Percentiles rank a stretch among this genome's conserved stretches.
Evolutionary conservation across 805 yeast species (phyloP).

Genomic region (Candida hungchunana): DNA sequence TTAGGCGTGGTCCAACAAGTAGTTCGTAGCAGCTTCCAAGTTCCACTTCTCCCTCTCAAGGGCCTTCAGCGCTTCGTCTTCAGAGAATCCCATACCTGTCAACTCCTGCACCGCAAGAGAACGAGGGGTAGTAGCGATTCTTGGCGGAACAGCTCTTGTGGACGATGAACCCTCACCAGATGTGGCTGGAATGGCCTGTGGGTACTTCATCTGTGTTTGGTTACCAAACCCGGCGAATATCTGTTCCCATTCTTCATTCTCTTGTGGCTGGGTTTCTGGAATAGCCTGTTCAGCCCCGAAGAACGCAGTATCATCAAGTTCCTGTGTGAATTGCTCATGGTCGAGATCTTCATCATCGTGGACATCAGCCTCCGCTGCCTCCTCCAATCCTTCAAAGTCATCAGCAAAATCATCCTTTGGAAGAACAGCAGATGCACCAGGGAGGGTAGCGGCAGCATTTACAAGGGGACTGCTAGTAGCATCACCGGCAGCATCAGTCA

Average conservation of each 20-base stretch:
- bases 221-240: slow-evolving; percentile 86
- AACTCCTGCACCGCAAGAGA: slow-evolving; percentile 68
- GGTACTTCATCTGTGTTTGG: slow-evolving; percentile 23
- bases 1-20: slow-evolving; percentile 63
- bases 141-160: slow-evolving; percentile 19
- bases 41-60: slow-evolving; percentile 67
- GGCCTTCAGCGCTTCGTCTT: slow-evolving; percentile 62
- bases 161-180: slow-evolving; percentile 8
- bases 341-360: slow-evolving; percentile 29
- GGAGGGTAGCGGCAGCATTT: slow-evolving; percentile 14
- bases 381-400: slow-evolving; percentile 42
- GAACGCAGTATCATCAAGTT: slow-evolving; percentile 22
- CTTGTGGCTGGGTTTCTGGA: slow-evolving; percentile 16
- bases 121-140: slow-evolving; percentile 42
- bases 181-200: slow-evolving; percentile 5
- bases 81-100: slow-evolving; percentile 85
- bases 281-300: slow-evolving; percentile 21
- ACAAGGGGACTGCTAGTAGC: slow-evolving; percentile 8
- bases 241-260: slow-evolving; percentile 87
- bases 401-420: slow-evolving; percentile 33
- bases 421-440: slow-evolving; percentile 14
- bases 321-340: slow-evolving; percentile 18
- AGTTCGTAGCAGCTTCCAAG: slow-evolving; percentile 83
- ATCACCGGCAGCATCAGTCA: background rate
- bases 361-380: slow-evolving; percentile 31